phyloP scores from a whole-genome alignment of 768 basidiomycete species.

The Boletus vermiculosoides region DNA sequence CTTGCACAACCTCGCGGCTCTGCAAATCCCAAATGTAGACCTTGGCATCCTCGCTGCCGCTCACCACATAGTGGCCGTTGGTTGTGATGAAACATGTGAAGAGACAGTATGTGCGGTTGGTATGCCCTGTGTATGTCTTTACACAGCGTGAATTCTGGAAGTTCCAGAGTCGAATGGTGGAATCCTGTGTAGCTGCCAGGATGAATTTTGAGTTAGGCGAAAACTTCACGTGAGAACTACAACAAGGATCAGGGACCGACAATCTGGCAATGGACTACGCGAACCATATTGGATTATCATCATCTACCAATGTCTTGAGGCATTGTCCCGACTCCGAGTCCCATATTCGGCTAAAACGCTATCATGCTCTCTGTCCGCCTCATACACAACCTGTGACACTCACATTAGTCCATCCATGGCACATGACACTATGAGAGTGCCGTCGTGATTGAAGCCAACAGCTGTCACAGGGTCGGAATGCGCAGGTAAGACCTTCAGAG shows the following conservation, averaged over 20 bases:
- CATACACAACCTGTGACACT: slow-evolving; percentile 27
- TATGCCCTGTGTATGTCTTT: slow-evolving; percentile 89
- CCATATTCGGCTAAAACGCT: slow-evolving; percentile 82
- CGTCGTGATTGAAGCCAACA: slow-evolving; percentile 92
- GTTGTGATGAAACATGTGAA: slow-evolving; percentile 61
- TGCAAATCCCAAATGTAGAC: slow-evolving; percentile 91
- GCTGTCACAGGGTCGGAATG: slow-evolving; percentile 97
- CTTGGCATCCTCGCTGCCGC: slow-evolving; percentile 89
- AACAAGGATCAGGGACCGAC: slow-evolving; percentile 8
- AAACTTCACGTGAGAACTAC: slow-evolving; percentile 83
- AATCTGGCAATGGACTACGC: slow-evolving; percentile 13
- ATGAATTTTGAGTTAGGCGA: slow-evolving; percentile 91
- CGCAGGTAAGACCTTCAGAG: slow-evolving; percentile 86
- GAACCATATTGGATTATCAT: slow-evolving; percentile 91
- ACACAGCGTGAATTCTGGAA: slow-evolving; percentile 87
- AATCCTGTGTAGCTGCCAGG: slow-evolving; percentile 90
- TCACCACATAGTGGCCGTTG: slow-evolving; percentile 68
- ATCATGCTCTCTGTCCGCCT: slow-evolving; percentile 2
- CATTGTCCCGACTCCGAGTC: slow-evolving; percentile 97
- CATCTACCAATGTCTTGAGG: slow-evolving; percentile 94
- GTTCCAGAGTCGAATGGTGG: slow-evolving; percentile 92
- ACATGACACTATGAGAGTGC: slow-evolving; percentile 90
- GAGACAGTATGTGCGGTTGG: slow-evolving; percentile 82
- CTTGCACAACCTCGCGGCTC: slow-evolving; percentile 70
- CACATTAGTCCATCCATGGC: slow-evolving; percentile 98